Evolutionary conservation across 148 eudicot genomes (phyloP).

Genomic region (Gaultheria prostrata): DNA sequence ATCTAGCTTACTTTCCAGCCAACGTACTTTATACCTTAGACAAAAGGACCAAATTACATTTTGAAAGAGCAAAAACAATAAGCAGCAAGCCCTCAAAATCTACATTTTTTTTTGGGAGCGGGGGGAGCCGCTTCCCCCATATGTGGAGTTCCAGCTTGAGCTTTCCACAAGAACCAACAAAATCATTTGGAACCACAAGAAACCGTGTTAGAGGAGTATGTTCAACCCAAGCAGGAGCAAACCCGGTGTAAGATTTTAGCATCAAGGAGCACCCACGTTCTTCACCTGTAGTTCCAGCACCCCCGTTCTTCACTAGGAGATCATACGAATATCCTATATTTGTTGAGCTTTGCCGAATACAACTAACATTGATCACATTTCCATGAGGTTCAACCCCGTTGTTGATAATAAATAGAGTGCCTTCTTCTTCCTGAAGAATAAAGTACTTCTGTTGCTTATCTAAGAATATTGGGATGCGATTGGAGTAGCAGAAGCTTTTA

Average conservation of each 20-base stretch:
- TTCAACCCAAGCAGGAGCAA: constrained; percentile 20
- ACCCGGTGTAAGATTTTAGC: constrained; percentile 37
- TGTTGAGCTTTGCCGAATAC: constrained; percentile 26
- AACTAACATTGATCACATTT: constrained; percentile 30
- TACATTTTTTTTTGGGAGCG: no score
- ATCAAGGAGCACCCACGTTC: constrained; percentile 28
- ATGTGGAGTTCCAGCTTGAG: constrained; percentile 41
- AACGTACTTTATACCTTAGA: no score
- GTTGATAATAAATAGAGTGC: constrained; percentile 38
- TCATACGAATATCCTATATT: constrained; percentile 30
- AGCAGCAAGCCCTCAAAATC: neutral
- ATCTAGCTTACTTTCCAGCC: no score
- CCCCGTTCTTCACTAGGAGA: constrained; percentile 26
- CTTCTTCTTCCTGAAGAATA: constrained; percentile 38
- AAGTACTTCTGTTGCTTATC: constrained; percentile 23
- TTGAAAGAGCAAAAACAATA: no score
- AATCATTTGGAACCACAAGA: constrained; percentile 47
- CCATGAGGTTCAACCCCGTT: constrained; percentile 20
- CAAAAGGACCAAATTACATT: no score
- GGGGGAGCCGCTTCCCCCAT: constrained; percentile 17
- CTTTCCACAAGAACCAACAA: constrained; percentile 23
- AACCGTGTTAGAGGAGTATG: constrained; percentile 25
- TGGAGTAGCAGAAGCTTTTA: constrained; percentile 29
- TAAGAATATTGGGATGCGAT: constrained; percentile 21
- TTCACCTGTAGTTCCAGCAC: no score